Base-by-base conservation (phyloP, 192 early-diverging fungal species). In the Umbelopsis sp. region DNA sequence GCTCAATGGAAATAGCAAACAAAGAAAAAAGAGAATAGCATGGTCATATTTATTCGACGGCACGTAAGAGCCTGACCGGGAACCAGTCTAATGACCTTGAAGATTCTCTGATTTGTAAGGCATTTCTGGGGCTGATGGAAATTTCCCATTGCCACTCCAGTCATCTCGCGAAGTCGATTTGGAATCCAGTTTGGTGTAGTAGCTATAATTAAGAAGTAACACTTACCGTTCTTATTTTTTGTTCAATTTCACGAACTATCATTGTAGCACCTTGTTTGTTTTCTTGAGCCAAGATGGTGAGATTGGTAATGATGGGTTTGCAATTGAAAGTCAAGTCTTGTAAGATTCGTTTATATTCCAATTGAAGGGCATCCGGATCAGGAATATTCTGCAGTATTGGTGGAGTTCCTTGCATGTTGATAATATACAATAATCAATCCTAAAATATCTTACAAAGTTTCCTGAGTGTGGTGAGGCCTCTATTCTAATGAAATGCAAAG, bases 311-410 rank as follows among this genome's bases (percentile, higher is more conserved):
- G 74, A 98, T 95, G 12, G 96, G 96, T 65, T 92, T 92, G 45
- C 91, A 93, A 81, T 95, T 97, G 80, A 96, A 95, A 1, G 95
- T 97, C 66, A 98, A 85, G 16, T 95, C 91, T 17, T 76, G 75
- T 25, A 98, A 82, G 26, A 62, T 62, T 26, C 56, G 56, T 26
- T 62, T 62, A 26, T 62, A 62, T 32, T 62, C 56, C 24, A 29
- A 8, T 62, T 31, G 56, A 34, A 62, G 56, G 1, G 56, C 56
- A 11, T 62, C 56, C 6, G 29, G 56, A 62, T 62, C 56, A 12
- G 56, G 31, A 4, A 62, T 62, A 62, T 34, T 29, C 8, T 62
- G 56, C 1, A n/a, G 17, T 62, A 11, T 11, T 41, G 56, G 56
- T 36, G 56, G 29, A 34, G 26, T 14, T 62, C 29, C 56, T 62